Percentiles rank a stretch among this genome's conserved stretches.
These are phyloP conservation scores for Anisodus acutangulus DNA, from an alignment of 257 asterid genomes.

Conservation along the genomic window DNA sequence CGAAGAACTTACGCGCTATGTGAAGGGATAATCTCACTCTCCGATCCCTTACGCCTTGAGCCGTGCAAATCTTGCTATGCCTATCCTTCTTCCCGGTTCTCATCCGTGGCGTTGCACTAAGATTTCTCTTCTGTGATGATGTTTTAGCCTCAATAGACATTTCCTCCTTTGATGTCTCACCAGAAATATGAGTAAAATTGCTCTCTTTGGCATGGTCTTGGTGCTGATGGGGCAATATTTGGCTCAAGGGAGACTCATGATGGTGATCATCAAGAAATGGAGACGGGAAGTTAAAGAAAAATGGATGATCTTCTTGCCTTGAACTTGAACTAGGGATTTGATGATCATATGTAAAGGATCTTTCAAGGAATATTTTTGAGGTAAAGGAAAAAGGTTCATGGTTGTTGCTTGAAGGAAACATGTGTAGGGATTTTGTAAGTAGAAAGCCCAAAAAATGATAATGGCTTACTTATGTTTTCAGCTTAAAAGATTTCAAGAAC, in stretches of 20 bases:
- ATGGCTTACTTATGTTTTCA: neutral
- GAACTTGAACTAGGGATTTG: constrained; percentile 44
- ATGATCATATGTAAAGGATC: constrained; percentile 32
- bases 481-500: neutral
- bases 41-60: constrained; percentile 72
- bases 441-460: neutral
- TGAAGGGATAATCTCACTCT: constrained; percentile 72
- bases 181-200: neutral
- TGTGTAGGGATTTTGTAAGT: neutral
- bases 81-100: constrained; percentile 69
- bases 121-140: constrained; percentile 37
- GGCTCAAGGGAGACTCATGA: constrained; percentile 50
- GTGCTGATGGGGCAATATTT: constrained; percentile 39
- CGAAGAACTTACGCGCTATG: constrained; percentile 74
- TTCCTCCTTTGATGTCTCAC: neutral
- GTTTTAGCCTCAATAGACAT: neutral
- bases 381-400: constrained; percentile 35
- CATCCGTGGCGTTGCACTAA: constrained; percentile 41
- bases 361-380: constrained; percentile 35
- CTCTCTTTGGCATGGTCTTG: neutral
- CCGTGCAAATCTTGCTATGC: constrained; percentile 82
- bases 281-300: constrained; percentile 48
- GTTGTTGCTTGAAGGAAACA: constrained; percentile 50
- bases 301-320: constrained; percentile 37
- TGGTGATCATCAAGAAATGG: constrained; percentile 53